Conservation (phyloP, 768 basidiomycete genomes). For the Tulasnella sp. region DNA sequence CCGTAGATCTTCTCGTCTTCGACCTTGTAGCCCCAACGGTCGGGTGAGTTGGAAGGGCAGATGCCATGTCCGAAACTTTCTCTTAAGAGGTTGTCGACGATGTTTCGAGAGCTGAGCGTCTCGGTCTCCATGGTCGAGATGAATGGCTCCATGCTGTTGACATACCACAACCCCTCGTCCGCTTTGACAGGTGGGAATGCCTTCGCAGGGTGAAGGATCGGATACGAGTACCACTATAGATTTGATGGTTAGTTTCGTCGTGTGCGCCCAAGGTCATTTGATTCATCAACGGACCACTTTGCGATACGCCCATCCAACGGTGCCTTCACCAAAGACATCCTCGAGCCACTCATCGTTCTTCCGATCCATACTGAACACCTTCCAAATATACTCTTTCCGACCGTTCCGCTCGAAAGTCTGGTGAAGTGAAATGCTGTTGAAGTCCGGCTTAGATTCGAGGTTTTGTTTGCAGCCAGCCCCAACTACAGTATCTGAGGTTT, state of each 20-base stretch:
- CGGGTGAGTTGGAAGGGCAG: slow-evolving; percentile 39
- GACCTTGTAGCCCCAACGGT: neutral
- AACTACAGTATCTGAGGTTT: neutral
- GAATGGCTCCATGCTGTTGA: slow-evolving; percentile 89
- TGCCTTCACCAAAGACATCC: slow-evolving; percentile 53
- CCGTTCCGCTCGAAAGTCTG: slow-evolving; percentile 42
- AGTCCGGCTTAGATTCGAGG: slow-evolving; percentile 54
- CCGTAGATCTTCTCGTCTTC: slow-evolving; percentile 22
- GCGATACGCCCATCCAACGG: slow-evolving; percentile 75
- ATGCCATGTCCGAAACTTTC: slow-evolving; percentile 70
- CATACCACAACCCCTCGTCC: slow-evolving; percentile 77
- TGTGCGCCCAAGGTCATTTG: neutral
- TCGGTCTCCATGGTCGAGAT: slow-evolving; percentile 95
- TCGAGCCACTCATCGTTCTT: slow-evolving; percentile 68
- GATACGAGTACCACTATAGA: slow-evolving; percentile 73
- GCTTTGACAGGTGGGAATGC: slow-evolving; percentile 75
- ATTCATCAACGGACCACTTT: slow-evolving; percentile 54
- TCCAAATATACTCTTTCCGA: slow-evolving; percentile 61
- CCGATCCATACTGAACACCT: slow-evolving; percentile 72
- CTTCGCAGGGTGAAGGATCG: slow-evolving; percentile 60
- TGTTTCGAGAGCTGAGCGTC: slow-evolving; percentile 75
- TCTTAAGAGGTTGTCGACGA: slow-evolving; percentile 70
- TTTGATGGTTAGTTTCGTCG: neutral
- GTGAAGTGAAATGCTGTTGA: slow-evolving; percentile 84
- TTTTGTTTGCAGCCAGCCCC: neutral